phyloP scores from a whole-genome alignment of 768 basidiomycete genomes.

The Sporobolomyces phaffii region DNA sequence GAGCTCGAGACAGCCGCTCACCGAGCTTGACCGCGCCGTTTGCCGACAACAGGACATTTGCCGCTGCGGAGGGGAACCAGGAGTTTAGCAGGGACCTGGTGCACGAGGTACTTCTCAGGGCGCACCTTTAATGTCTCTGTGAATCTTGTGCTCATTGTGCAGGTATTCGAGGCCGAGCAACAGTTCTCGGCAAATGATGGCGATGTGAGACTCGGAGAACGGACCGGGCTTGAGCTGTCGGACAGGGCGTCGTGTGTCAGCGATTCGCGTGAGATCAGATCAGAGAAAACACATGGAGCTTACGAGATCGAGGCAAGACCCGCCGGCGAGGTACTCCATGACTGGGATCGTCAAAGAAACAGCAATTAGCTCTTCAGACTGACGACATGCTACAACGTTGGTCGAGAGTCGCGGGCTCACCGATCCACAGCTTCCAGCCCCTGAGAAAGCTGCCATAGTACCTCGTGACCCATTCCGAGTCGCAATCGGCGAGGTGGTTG shows the following conservation, averaged over 20 bases:
- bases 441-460: slow-evolving; percentile 97
- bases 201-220: slow-evolving; percentile 89
- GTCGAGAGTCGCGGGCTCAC: slow-evolving; percentile 25
- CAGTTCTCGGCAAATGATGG: slow-evolving; percentile 87
- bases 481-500: slow-evolving; percentile 87
- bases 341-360: slow-evolving; percentile 52
- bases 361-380: no score
- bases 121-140: slow-evolving; percentile 81
- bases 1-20: slow-evolving; percentile 29
- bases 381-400: no score
- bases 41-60: slow-evolving; percentile 84
- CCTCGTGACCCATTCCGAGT: slow-evolving; percentile 90
- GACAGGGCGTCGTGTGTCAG: slow-evolving; percentile 24
- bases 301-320: slow-evolving; percentile 88
- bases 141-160: slow-evolving; percentile 92
- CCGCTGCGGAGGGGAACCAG: slow-evolving; percentile 54
- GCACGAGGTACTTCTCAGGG: no score
- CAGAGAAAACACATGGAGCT: slow-evolving; percentile 20
- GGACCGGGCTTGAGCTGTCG: slow-evolving; percentile 70
- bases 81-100: no score
- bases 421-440: slow-evolving; percentile 95
- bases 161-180: slow-evolving; percentile 89
- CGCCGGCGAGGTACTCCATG: slow-evolving; percentile 98
- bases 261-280: slow-evolving; percentile 3
- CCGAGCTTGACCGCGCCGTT: slow-evolving; percentile 85